A percentile compares a stretch with the other conserved stretches of the same genome.
These are phyloP conservation scores for Leishmania braziliensis DNA, from an alignment of 208 protist genomes.

Conservation along the genomic window DNA sequence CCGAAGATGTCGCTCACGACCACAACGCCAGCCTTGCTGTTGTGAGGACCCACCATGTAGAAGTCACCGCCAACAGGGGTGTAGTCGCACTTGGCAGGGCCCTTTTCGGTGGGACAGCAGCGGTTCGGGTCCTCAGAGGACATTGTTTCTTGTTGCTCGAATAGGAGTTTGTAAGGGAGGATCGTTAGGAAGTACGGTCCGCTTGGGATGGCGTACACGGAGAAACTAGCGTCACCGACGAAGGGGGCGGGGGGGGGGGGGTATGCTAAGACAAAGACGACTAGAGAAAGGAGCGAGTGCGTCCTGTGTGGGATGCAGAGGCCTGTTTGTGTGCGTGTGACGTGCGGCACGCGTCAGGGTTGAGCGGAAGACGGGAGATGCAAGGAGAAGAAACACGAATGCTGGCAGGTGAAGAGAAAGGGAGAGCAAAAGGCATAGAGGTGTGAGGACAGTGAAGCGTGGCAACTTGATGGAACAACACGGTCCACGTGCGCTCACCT, in stretches of 20 bases:
- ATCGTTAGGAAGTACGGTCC: neutral
- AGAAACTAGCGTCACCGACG: too few relatives aligned
- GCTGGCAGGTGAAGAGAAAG: neutral
- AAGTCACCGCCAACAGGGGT: slow-evolving; percentile 32
- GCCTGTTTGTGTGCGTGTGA: neutral
- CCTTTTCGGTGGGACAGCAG: slow-evolving; percentile 59
- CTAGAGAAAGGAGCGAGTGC: neutral
- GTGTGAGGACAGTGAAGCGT: neutral
- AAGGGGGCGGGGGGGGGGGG: too few relatives aligned
- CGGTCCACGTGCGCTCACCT: neutral
- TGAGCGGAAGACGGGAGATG: neutral
- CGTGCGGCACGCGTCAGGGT: neutral
- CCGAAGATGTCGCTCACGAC: slow-evolving; percentile 67
- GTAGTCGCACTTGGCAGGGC: slow-evolving; percentile 21
- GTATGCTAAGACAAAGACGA: neutral
- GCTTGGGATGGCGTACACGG: neutral
- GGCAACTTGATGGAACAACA: neutral
- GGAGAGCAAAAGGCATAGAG: neutral
- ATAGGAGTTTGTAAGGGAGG: neutral
- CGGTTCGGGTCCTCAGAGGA: slow-evolving; percentile 11
- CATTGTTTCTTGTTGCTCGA: slow-evolving; percentile 5
- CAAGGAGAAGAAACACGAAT: neutral
- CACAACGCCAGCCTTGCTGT: slow-evolving; percentile 47
- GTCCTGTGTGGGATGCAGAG: neutral
- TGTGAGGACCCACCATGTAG: slow-evolving; percentile 46